Percentiles rank a stretch among this genome's conserved stretches.
Evolutionary conservation across 257 asterid genomes (phyloP).

Genomic region (Thymus mandschuricus): DNA sequence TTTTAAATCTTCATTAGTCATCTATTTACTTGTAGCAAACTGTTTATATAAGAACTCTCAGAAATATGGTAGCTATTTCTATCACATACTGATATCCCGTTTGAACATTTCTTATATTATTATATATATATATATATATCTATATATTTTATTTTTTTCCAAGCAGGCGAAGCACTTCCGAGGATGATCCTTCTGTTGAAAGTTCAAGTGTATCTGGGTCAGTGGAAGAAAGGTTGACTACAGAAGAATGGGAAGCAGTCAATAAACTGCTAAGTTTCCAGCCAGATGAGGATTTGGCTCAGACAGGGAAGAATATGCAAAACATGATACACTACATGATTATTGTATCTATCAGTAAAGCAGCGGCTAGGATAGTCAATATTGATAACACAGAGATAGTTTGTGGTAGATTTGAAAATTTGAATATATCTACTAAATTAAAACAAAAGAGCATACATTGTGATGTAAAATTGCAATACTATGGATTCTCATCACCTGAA

Average conservation of each 20-base stretch:
- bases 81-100: neutral
- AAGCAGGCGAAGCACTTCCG: conserved; percentile 72
- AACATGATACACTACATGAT: conserved; percentile 82
- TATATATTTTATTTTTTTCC: conserved; percentile 6
- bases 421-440: conserved; percentile 76
- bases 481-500: conserved; percentile 95
- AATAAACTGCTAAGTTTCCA: conserved; percentile 90
- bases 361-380: conserved; percentile 87
- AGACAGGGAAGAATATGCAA: conserved; percentile 68
- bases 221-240: conserved; percentile 80
- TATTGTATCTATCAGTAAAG: conserved; percentile 78
- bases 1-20: conserved; percentile 12
- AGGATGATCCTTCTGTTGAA: conserved; percentile 56
- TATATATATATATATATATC: no score
- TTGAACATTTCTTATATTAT: neutral
- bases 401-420: conserved; percentile 96
- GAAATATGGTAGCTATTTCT: conserved; percentile 22
- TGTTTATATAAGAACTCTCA: conserved; percentile 19
- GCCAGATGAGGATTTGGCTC: conserved; percentile 85
- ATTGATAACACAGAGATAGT: conserved; percentile 73
- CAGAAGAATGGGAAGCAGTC: conserved; percentile 98
- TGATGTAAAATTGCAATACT: conserved; percentile 81
- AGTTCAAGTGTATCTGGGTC: conserved; percentile 60
- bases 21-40: conserved; percentile 8
- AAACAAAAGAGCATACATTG: conserved; percentile 81